These are phyloP conservation scores for Massarina eburnea DNA, from an alignment of 2,329 filamentous ascomycete species.

Conservation along the genomic window DNA sequence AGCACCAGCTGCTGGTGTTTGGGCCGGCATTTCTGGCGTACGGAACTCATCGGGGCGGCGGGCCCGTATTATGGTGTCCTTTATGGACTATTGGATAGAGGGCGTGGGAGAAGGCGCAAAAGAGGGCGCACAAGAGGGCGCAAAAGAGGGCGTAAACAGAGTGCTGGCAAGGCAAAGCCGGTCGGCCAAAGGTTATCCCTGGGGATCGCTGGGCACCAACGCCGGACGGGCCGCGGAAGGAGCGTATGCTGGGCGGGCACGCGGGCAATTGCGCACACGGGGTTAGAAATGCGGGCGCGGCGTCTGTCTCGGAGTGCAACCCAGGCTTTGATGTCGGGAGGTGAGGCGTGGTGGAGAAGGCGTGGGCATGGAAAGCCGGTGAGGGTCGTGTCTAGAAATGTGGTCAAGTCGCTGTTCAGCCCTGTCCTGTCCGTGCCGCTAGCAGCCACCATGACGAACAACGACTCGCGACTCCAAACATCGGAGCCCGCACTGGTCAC, in stretches of 20 bases:
- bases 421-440: too few relatives aligned
- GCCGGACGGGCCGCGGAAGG: neutral
- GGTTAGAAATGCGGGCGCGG: neutral
- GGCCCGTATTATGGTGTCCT: too few relatives aligned
- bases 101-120: neutral
- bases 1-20: conserved; percentile 96
- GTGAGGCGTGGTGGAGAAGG: neutral
- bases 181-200: too few relatives aligned
- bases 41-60: conserved; percentile 56
- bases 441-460: too few relatives aligned
- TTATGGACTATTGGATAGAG: too few relatives aligned
- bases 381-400: neutral
- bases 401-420: neutral
- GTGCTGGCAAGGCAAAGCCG: too few relatives aligned
- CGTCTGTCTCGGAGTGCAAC: conserved; percentile 2
- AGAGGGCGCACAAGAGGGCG: neutral
- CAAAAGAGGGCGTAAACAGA: conserved; percentile 1
- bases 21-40: conserved; percentile 69
- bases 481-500: too few relatives aligned
- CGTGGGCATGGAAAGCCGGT: neutral
- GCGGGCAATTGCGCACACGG: neutral
- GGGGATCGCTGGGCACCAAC: neutral
- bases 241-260: neutral
- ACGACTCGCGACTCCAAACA: too few relatives aligned
- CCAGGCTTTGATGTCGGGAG: neutral